phyloP scores from a whole-genome alignment of 768 basidiomycete species.

The Xerocomellus dryophilus region DNA sequence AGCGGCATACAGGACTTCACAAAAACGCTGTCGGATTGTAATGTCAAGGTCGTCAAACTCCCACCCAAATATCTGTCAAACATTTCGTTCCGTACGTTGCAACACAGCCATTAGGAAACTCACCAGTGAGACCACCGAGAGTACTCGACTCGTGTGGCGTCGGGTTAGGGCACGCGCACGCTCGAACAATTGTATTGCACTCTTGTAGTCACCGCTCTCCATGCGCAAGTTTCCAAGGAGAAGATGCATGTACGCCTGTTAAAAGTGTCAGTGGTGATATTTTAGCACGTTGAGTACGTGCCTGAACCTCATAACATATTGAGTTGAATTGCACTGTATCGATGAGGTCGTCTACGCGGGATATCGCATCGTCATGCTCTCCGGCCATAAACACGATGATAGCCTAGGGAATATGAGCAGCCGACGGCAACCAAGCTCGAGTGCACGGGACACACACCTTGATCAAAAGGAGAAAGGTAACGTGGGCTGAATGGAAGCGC shows the following conservation, averaged over 20 bases:
- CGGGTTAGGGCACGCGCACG: not conserved
- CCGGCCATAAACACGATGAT: not conserved
- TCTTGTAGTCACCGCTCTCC: not conserved
- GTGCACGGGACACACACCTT: not conserved
- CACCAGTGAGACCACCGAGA: not conserved
- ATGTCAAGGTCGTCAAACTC: too few species aligned
- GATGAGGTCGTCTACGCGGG: not conserved
- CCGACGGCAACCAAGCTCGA: not conserved
- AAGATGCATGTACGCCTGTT: not conserved
- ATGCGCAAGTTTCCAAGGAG: not conserved
- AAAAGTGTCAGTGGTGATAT: not conserved
- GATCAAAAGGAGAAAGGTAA: not conserved
- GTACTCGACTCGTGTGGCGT: not conserved
- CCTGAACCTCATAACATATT: not conserved
- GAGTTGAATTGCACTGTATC: not conserved
- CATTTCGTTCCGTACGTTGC: not conserved
- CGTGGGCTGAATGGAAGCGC: not conserved
- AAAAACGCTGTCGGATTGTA: too few species aligned
- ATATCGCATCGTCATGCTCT: not conserved
- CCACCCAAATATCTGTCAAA: too few species aligned
- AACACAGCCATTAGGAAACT: too few species aligned
- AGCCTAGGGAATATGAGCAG: not conserved
- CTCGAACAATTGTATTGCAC: not conserved
- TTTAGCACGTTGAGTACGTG: not conserved
- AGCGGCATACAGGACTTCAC: not conserved